phyloP scores from a whole-genome alignment of 352 stramenopile species.

The Globisporangium rhizosaccharum region DNA sequence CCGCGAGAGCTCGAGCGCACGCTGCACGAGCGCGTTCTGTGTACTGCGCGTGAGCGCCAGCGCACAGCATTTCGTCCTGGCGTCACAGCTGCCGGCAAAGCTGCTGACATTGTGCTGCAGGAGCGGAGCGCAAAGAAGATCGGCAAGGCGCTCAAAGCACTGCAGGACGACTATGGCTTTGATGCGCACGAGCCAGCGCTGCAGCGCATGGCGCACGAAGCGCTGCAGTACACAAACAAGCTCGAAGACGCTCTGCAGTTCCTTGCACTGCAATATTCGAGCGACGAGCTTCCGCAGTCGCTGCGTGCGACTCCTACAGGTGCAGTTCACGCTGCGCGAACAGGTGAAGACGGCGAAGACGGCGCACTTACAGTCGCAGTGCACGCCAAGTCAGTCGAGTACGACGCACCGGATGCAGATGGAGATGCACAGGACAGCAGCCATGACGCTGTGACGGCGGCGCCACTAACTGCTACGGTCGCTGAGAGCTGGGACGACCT shows the following conservation, averaged over 20 bases:
- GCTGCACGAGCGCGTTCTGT: slow-evolving; percentile 39
- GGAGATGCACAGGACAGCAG: not conserved
- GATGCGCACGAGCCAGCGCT: slow-evolving; percentile 4
- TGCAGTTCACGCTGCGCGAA: not conserved
- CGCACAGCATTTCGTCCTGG: slow-evolving; percentile 43
- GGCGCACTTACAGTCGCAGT: slow-evolving; percentile 32
- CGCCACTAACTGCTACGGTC: slow-evolving; percentile 1
- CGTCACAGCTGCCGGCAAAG: slow-evolving; percentile 21
- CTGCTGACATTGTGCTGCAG: slow-evolving; percentile 34
- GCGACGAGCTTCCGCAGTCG: slow-evolving; percentile 41
- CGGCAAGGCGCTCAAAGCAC: slow-evolving; percentile 28
- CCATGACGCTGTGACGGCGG: not conserved
- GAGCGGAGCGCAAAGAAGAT: slow-evolving; percentile 49
- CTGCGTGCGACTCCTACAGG: slow-evolving; percentile 27
- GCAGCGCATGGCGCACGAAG: slow-evolving; percentile 23
- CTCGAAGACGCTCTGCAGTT: slow-evolving; percentile 68
- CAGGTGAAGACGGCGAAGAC: slow-evolving; percentile 13
- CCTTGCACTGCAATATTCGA: slow-evolving; percentile 47
- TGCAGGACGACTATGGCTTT: slow-evolving; percentile 51
- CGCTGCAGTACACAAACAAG: slow-evolving; percentile 52
- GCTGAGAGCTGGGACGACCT: slow-evolving; percentile 25
- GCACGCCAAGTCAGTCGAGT: slow-evolving; percentile 3
- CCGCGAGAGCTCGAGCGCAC: slow-evolving; percentile 41
- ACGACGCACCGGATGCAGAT: slow-evolving; percentile 2
- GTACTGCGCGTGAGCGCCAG: slow-evolving; percentile 18